These are phyloP conservation scores for Phytophthora ohioensis DNA, from an alignment of 352 stramenopile species.

Conservation along the genomic window DNA sequence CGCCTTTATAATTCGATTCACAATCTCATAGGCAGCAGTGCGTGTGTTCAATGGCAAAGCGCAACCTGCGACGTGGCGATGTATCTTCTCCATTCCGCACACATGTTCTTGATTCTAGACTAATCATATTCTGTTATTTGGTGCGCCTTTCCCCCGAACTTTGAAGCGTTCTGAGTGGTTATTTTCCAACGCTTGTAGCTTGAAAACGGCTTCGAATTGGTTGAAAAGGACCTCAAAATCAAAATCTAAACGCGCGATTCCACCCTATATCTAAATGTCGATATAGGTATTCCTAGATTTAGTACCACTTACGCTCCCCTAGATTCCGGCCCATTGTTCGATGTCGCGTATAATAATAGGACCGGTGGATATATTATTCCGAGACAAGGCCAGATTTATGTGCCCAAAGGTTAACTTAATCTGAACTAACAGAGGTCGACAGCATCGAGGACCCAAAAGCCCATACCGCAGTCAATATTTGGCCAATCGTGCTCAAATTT, in stretches of 20 bases:
- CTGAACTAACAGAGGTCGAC: too few species aligned
- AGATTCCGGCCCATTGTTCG: neutral
- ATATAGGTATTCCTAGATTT: slow-evolving; percentile 9
- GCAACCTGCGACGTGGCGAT: neutral
- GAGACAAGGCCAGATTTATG: too few species aligned
- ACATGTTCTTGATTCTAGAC: neutral
- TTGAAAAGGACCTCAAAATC: neutral
- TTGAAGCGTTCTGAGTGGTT: neutral
- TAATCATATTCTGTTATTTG: neutral
- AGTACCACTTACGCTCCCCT: neutral
- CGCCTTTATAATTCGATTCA: neutral
- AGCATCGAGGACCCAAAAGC: too few species aligned
- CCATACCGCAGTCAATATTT: too few species aligned
- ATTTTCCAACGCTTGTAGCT: neutral
- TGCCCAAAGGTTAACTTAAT: too few species aligned
- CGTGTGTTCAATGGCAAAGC: neutral
- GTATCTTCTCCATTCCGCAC: neutral
- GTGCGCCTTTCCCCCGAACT: neutral
- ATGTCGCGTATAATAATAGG: slow-evolving; percentile 1
- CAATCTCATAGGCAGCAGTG: neutral
- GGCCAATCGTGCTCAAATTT: too few species aligned
- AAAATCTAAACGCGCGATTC: neutral
- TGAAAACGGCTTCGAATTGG: slow-evolving; percentile 5
- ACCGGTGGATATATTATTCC: too few species aligned
- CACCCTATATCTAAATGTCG: slow-evolving; percentile 18